Base-by-base conservation (phyloP, 2,329 filamentous ascomycete species). In the Nothomitra cinnamomea region DNA sequence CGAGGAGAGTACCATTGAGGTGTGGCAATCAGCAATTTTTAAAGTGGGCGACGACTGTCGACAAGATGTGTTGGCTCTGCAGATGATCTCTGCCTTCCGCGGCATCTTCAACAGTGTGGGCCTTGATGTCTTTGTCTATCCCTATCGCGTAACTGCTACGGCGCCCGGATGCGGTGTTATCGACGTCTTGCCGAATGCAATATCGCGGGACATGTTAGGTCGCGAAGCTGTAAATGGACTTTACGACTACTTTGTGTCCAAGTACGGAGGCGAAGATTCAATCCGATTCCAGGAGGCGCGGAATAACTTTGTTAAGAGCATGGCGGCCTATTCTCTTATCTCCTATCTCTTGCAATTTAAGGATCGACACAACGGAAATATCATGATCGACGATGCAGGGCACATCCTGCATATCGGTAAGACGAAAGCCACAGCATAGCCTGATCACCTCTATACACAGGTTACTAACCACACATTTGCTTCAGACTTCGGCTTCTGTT, bases 21-120 rank as follows among this genome's bases (percentile, higher is more conserved):
- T 90, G n/a, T 96, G 92, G 94, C 92, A 98, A 67, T 94, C 88
- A 1, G 92, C 90, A 54, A 99, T 99, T 63, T 99, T 99, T 80
- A 99, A 99, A 67, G 94, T 99, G 50, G 92, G 92, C 57, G 92
- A 99, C 65, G 92, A 99, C 67, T 96, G 92, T 65, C 84, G 92
- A 51, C 92, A 99, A 69, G 94, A 99, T 62, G 85, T 99, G 52
- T 75, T 99, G 56, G 92, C 92, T 1, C 73, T 99, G 57, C 92
- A 98, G 68, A 94, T 99, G 84, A 95, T 99, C 65, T 83, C 92
- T 0, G 88, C 89, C 1, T 99, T 98, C 74, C 83, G 92, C 22
- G 89, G 89, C 58, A 98, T 99, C 62, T 98, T 96, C 75, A 85
- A 94, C 66, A 84, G 80, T 58, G 86, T 96, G 41, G 94, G 94